These are phyloP conservation scores for Talaromyces ruber DNA, from an alignment of 495 filamentous ascomycete species.

Conservation along the genomic window DNA sequence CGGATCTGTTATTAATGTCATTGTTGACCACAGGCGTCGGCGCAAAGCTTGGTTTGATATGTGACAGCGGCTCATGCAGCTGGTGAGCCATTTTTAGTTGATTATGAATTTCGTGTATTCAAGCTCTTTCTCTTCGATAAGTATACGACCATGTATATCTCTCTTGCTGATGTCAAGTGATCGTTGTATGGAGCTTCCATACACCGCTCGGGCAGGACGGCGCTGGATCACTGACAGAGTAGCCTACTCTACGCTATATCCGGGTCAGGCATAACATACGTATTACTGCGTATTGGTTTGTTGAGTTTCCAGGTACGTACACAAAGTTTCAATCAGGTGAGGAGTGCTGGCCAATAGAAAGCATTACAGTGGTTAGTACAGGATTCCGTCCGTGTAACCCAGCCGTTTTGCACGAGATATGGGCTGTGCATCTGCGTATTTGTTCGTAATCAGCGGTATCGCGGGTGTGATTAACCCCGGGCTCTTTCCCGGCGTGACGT, in stretches of 20 bases:
- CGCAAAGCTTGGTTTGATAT: conserved; percentile 3
- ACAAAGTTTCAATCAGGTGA: not conserved
- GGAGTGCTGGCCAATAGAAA: not conserved
- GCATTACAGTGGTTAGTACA: not conserved
- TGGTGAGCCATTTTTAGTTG: not conserved
- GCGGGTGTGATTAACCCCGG: not conserved
- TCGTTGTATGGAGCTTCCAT: not conserved
- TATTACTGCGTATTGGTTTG: not conserved
- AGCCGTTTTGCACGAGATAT: not conserved
- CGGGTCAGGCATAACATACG: not conserved
- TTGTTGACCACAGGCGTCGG: not conserved
- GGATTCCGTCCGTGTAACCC: not conserved
- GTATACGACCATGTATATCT: not conserved
- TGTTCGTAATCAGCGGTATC: not conserved
- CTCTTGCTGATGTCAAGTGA: not conserved
- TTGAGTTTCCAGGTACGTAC: not conserved
- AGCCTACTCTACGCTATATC: not conserved
- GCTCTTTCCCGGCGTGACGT: not conserved
- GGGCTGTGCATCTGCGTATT: not conserved
- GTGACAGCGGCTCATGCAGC: not conserved
- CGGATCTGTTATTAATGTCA: conserved; percentile 6
- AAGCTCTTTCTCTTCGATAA: not conserved
- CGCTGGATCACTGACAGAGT: not conserved
- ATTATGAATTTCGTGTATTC: not conserved
- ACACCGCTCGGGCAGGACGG: not conserved